Base-by-base conservation (phyloP, 2,329 filamentous ascomycete species). In the Pseudocercospora fuligena region DNA sequence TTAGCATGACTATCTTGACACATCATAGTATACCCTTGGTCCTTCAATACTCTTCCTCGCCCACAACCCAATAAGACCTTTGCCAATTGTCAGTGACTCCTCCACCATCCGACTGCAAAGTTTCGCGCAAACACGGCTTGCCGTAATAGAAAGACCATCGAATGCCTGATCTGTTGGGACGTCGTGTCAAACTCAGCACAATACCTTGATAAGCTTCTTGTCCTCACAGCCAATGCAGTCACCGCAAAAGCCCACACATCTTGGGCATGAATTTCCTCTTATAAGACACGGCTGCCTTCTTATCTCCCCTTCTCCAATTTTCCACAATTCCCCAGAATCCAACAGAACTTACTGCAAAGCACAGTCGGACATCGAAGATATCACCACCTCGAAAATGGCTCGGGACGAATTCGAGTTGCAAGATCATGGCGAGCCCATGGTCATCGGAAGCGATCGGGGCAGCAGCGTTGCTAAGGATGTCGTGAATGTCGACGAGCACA, bases 161-260 rank as follows among this genome's bases (percentile, higher is more conserved):
- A 14, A 12, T 51, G 16, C 51, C 9, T 31, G 23, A 56, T n/a
- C 27, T 31, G 51, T 31, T 56, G 51, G n/a, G 51, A 19, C n/a
- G 5, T 56, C 51, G 27, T 31, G 7, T 31, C 51, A n/a, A 56
- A 56, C 8, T 56, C 23, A 31, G 23, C 16, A 31, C 14, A n/a
- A 25, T 56, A n/a, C 27, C 27, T 33, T 29, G 23, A 27, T 31
- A 33, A 31, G 25, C 51, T 56, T 56, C 23, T 23, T 56, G 23
- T 31, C 51, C 51, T 56, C 51, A 56, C 23, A 51, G 25, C 47
- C 47, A 51, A 51, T 51, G 47, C 47, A 51, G 47, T 27, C 9
- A 51, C 14, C 47, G 25, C 19, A 11, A 51, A 51, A 23, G 25
- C 47, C n/a, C 25, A 6, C 21, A 23, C 47, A 51, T 8, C 47